A percentile compares a stretch with the other conserved stretches of the same genome.
phyloP scores from a whole-genome alignment of 352 stramenopile species.

The Pythium monospermum region DNA sequence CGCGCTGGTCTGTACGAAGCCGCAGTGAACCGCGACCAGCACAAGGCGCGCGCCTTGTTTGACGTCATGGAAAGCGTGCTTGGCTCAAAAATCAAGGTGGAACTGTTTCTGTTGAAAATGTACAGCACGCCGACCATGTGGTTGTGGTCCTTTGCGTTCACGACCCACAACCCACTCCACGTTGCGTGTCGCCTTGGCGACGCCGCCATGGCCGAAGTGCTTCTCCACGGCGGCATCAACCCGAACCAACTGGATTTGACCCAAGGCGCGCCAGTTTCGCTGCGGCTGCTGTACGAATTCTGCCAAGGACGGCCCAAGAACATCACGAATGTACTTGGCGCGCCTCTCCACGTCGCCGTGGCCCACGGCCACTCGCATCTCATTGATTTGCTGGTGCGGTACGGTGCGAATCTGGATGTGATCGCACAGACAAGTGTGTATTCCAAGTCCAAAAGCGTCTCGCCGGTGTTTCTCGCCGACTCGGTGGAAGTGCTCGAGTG shows the following conservation, averaged over 20 bases:
- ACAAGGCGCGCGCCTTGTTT: constrained; percentile 38
- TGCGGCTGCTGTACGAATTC: constrained; percentile 64
- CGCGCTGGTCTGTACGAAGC: constrained; percentile 46
- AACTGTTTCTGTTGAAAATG: constrained; percentile 63
- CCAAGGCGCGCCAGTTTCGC: constrained; percentile 44
- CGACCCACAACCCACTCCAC: constrained; percentile 67
- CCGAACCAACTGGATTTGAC: constrained; percentile 81
- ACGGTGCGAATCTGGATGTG: constrained; percentile 55
- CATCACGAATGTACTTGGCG: constrained; percentile 57
- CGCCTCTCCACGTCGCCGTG: constrained; percentile 68
- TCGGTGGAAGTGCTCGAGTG: constrained; percentile 61
- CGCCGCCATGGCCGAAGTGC: constrained; percentile 41
- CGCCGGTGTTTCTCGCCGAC: constrained; percentile 70
- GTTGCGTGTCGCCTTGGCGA: constrained; percentile 61
- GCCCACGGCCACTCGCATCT: constrained; percentile 56
- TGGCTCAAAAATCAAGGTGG: constrained; percentile 53
- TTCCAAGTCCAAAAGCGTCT: constrained; percentile 56
- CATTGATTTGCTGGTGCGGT: constrained; percentile 52
- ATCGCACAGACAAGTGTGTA: constrained; percentile 64
- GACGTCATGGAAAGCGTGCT: constrained; percentile 46
- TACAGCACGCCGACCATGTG: constrained; percentile 61
- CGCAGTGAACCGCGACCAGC: constrained; percentile 35
- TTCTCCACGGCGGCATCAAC: constrained; percentile 59
- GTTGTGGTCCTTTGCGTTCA: constrained; percentile 62
- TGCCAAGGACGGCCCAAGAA: constrained; percentile 60